Base-by-base conservation (phyloP, 306 rosid genomes). In the Ormosia semicastrata region DNA sequence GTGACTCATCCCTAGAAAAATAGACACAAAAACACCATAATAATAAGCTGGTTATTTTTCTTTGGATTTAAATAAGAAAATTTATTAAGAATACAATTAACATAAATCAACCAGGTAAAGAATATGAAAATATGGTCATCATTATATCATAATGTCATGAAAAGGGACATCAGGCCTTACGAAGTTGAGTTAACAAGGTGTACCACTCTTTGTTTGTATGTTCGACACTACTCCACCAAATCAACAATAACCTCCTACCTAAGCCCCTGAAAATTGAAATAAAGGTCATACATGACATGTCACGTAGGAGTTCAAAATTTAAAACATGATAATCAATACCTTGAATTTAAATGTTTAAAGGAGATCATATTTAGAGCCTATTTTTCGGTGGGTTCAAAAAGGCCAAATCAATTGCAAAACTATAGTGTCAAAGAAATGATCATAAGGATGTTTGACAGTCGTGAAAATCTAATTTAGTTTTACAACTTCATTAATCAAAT, bases 111-210 rank as follows among this genome's bases (percentile, higher is more conserved):
- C 78, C 66, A 65, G 39, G 81, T 36, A 63, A 39, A 62, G 2
- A 49, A 41, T 15, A 49, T 46, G 56, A 67, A 66, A 67, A 53
- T 47, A 34, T 18, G 43, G 41, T 46, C 56, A 43, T 58, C 15
- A 40, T 37, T 69, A 59, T n/a, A 41, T 75, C 33, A 44, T 47
- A 66, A 73, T 70, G 39, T 58, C 47, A 37, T 13, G 39, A 60
- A 75, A 60, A 76, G 60, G 78, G 65, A 72, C 65, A 77, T 37
- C 66, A 54, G 86, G 85, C 37, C 97, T 87, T 91, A 96, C 99
- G 94, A 84, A 67, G 98, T 96, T 44, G 98, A 91, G 83, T 96
- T 96, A 80, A 96, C 99, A 81, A 96, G 97, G 88, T 94, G 98
- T 60, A 96, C 97, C 88, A 96, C 98, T 85, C 97, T 92, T 87